Evolutionary conservation across 1,284 basidiomycete genomes (phyloP), one percentile per base, ranked within the genome.

Genomic region (Cystobasidium sp.): DNA sequence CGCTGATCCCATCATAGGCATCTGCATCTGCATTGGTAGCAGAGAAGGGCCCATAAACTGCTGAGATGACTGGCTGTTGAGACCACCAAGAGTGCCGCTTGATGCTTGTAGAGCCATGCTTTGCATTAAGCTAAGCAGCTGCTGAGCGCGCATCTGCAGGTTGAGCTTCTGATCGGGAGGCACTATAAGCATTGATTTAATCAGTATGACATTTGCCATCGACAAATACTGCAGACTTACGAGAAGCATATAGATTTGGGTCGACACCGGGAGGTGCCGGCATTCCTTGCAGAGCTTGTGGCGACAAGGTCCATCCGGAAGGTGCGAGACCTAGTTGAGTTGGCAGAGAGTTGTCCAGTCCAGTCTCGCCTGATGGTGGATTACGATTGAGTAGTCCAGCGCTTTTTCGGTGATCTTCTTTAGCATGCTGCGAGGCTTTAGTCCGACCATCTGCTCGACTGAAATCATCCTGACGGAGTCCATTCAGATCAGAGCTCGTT

Each of bases 161-260:
- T 61, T 61, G 41, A 64, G 69, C 44, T 72, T 72, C 52, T 72
- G 69, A 39, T 72, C 69, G 52, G 59, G 22, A 22, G 69, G 70
- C 43, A 73, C 70, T 73, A 46, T 31, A 18, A 37, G 41, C 31
- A 31, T 4, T 31, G 14, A 47, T 14, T 22, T 4, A 20, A 49
- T 55, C 65, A 55, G 65, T 22, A 12, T 22, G 22, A 8, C 16
- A 6, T n/a, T 55, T 12, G 6, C 1, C 16, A 55, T 41, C 8
- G 39, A 7, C 31, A 22, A n/a, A 5, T 20, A 37, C 6, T 37
- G 18, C 10, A 22, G 5, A 55, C 70, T 59, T 37, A 73, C 70
- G 37, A 5, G 70, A 73, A 31, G 70, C 70, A 53, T 73, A 73
- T 12, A 73, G 44, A 20, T 5, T 61, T n/a, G 63, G 62, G 44